phyloP scores from a whole-genome alignment of 148 eudicot genomes.

The Rhododendron kiyosumense region DNA sequence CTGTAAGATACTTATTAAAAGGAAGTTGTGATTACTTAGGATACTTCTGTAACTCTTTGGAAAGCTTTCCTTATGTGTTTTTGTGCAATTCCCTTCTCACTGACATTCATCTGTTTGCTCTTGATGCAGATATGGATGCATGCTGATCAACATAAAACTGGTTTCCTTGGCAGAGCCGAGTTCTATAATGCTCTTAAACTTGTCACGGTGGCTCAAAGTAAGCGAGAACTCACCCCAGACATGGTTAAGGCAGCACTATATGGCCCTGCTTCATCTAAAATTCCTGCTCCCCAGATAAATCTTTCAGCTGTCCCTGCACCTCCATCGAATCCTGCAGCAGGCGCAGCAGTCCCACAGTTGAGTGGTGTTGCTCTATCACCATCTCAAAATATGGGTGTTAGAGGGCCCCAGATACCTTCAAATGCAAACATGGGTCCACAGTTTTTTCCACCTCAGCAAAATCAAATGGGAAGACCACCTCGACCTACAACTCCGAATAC shows the following conservation, averaged over 20 bases:
- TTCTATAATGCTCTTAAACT: conserved; percentile 94
- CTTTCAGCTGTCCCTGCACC: conserved; percentile 38
- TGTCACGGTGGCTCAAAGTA: conserved; percentile 93
- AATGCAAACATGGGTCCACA: conserved; percentile 39
- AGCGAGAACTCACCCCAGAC: conserved; percentile 77
- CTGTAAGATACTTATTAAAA: neutral
- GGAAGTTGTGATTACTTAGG: neutral
- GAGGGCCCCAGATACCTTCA: conserved; percentile 36
- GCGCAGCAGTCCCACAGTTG: conserved; percentile 33
- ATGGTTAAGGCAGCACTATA: conserved; percentile 79
- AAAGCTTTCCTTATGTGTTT: neutral
- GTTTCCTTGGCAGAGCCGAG: conserved; percentile 84
- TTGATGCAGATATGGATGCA: conserved; percentile 73
- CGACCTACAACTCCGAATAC: conserved; percentile 39
- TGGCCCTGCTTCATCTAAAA: conserved; percentile 87
- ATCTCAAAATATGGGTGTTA: conserved; percentile 37
- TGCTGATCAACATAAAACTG: conserved; percentile 76
- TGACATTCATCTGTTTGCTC: conserved; percentile 6
- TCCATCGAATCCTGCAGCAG: conserved; percentile 39
- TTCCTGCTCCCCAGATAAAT: conserved; percentile 87
- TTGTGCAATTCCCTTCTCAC: neutral
- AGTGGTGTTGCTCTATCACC: conserved; percentile 22
- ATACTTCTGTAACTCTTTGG: conserved; percentile 4
- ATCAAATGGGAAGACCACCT: conserved; percentile 54
- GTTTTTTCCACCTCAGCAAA: conserved; percentile 43